These are phyloP conservation scores for Calonectria naviculata DNA, from an alignment of 2,329 filamentous ascomycete genomes.

Conservation along the genomic window DNA sequence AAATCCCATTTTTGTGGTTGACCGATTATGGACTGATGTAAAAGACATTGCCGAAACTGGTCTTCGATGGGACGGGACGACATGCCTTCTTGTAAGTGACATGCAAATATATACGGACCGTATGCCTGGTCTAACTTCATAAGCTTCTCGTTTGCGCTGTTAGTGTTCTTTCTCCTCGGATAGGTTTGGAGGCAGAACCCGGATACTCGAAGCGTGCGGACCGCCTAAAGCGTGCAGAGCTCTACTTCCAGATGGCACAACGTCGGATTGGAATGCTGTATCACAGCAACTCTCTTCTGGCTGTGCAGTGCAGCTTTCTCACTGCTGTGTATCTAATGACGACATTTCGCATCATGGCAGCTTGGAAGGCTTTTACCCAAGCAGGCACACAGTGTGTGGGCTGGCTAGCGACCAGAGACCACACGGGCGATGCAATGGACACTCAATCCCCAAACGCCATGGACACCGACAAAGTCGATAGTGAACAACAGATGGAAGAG, in stretches of 20 bases:
- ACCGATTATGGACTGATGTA: slow-evolving; percentile 26
- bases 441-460: background rate
- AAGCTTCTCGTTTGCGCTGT: slow-evolving; percentile 36
- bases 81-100: slow-evolving; percentile 33
- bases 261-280: slow-evolving; percentile 35
- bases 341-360: slow-evolving; percentile 31
- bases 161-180: slow-evolving; percentile 26
- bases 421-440: background rate
- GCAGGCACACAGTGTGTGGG: slow-evolving; percentile 21
- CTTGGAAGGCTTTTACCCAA: slow-evolving; percentile 35
- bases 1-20: slow-evolving; percentile 33
- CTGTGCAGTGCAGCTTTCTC: slow-evolving; percentile 34
- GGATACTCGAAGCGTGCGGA: slow-evolving; percentile 19
- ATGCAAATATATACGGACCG: background rate
- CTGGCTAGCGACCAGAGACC: slow-evolving; percentile 8
- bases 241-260: slow-evolving; percentile 33
- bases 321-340: slow-evolving; percentile 35
- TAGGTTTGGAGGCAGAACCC: slow-evolving; percentile 13
- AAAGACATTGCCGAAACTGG: slow-evolving; percentile 26
- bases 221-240: slow-evolving; percentile 23
- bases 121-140: background rate
- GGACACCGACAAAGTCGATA: background rate
- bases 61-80: slow-evolving; percentile 32
- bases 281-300: slow-evolving; percentile 31
- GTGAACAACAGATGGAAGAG: slow-evolving; percentile 32